Evolutionary conservation across 1,139 yeast species (phyloP).

Genomic region (Saccharomyces hybrid): DNA sequence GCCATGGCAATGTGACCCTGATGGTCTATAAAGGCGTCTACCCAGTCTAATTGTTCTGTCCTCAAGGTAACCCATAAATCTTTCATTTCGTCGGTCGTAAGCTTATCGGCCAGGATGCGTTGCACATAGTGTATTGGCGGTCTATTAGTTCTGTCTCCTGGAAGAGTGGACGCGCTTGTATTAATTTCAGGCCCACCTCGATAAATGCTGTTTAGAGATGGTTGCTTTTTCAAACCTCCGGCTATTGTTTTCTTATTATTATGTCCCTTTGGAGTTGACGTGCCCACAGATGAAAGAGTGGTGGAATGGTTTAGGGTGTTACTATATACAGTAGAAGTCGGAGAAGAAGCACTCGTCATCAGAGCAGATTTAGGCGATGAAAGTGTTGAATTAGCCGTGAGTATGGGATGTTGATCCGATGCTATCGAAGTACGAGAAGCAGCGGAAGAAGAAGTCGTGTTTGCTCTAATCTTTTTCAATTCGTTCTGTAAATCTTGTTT

Average conservation of each 20-base stretch:
- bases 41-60: slow-evolving; percentile 92
- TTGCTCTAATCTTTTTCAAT: slow-evolving; percentile 47
- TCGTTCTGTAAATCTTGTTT: slow-evolving; percentile 82
- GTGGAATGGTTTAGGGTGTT: neutral
- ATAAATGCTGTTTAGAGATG: neutral
- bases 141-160: slow-evolving; percentile 21
- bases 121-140: slow-evolving; percentile 78
- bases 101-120: slow-evolving; percentile 60
- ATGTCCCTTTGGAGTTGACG: neutral
- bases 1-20: slow-evolving; percentile 88
- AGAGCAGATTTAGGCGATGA: neutral
- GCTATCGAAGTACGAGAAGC: neutral
- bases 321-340: neutral
- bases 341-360: neutral
- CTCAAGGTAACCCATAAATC: slow-evolving; percentile 86
- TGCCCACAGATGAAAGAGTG: neutral
- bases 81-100: slow-evolving; percentile 64
- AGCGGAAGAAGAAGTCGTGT: slow-evolving; percentile 19
- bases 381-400: neutral
- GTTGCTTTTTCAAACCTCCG: slow-evolving; percentile 2
- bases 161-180: slow-evolving; percentile 10
- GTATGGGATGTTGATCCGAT: neutral
- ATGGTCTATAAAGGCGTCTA: slow-evolving; percentile 63
- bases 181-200: slow-evolving; percentile 8
- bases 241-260: neutral